These are phyloP conservation scores for Daldinia vernicosa DNA, from an alignment of 495 filamentous ascomycete genomes.

Conservation along the genomic window DNA sequence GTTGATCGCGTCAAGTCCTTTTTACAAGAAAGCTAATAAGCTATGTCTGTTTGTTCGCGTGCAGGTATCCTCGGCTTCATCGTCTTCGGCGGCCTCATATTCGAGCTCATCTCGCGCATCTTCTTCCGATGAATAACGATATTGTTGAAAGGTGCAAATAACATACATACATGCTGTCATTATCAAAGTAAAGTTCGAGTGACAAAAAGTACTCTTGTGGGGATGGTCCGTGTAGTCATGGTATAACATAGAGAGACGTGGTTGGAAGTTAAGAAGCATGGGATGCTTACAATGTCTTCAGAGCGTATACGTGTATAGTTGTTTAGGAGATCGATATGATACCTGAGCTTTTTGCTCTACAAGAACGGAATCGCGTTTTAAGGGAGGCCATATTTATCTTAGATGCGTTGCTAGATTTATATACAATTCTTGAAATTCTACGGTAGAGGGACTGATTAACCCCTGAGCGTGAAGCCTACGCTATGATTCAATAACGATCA, in stretches of 20 bases:
- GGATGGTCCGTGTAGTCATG: neutral
- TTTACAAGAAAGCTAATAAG: neutral
- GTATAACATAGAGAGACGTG: neutral
- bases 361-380: slow-evolving; percentile 23
- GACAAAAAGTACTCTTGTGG: slow-evolving; percentile 1
- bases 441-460: neutral
- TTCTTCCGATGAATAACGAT: slow-evolving; percentile 61
- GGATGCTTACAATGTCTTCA: slow-evolving; percentile 4
- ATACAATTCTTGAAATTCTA: neutral
- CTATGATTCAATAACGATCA: neutral
- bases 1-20: neutral
- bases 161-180: neutral
- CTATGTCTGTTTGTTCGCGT: neutral
- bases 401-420: neutral
- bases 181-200: neutral
- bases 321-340: slow-evolving; percentile 28
- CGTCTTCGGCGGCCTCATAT: slow-evolving; percentile 82
- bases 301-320: slow-evolving; percentile 21
- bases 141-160: neutral
- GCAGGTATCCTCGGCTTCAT: slow-evolving; percentile 81
- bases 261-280: neutral
- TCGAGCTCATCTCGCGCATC: slow-evolving; percentile 80
- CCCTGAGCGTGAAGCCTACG: neutral
- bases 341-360: slow-evolving; percentile 34
- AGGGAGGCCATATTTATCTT: slow-evolving; percentile 7